Evolutionary conservation across 306 rosid species (phyloP).

Genomic region (Cucurbita argyrosperma): DNA sequence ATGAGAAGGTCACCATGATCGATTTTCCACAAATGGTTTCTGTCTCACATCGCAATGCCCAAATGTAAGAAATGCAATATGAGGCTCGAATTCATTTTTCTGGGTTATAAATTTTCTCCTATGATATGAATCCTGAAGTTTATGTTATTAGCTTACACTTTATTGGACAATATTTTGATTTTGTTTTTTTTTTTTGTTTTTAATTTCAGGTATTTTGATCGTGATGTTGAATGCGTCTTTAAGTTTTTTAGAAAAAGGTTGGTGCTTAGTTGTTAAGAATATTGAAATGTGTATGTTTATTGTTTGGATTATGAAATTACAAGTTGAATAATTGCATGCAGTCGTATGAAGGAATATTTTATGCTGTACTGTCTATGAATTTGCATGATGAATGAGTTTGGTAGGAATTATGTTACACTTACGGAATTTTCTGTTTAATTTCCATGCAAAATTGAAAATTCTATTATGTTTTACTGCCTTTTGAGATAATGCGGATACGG

Average conservation of each 20-base stretch:
- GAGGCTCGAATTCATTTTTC: neutral
- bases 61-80: constrained; percentile 43
- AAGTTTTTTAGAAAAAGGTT: constrained; percentile 83
- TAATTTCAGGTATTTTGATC: constrained; percentile 82
- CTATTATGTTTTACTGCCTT: neutral
- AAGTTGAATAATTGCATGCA: neutral
- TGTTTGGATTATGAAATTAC: neutral
- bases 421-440: neutral
- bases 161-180: neutral
- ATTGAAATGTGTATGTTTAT: neutral
- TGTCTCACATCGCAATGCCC: constrained; percentile 74
- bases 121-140: neutral
- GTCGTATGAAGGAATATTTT: neutral
- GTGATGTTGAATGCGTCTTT: constrained; percentile 82
- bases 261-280: constrained; percentile 9
- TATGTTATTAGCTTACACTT: neutral
- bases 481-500: neutral
- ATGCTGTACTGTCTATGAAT: neutral
- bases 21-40: constrained; percentile 97
- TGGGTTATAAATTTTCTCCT: neutral
- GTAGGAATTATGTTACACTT: neutral
- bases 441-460: neutral
- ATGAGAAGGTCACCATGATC: constrained; percentile 73
- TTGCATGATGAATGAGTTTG: neutral
- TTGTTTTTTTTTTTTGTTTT: neutral